Evolutionary conservation across 78 protist species (phyloP).

Genomic region (Dictyostelium citrinum): DNA sequence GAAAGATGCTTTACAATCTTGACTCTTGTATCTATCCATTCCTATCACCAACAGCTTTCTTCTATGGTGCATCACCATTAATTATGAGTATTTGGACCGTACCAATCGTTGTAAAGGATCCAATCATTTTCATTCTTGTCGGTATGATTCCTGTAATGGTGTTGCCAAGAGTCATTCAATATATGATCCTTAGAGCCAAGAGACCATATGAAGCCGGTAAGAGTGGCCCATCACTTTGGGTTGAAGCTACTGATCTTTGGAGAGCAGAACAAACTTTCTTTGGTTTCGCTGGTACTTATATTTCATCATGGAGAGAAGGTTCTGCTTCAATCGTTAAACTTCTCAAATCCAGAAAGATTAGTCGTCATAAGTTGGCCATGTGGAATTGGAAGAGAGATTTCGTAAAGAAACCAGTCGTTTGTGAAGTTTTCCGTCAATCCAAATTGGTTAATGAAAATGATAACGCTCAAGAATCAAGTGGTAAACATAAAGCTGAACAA

Average conservation of each 20-base stretch:
- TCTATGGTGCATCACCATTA: constrained; percentile 72
- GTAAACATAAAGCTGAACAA: constrained; percentile 66
- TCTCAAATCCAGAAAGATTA: constrained; percentile 4
- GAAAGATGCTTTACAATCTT: constrained; percentile 74
- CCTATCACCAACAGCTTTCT: constrained; percentile 75
- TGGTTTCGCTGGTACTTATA: constrained; percentile 76
- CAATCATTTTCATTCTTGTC: constrained; percentile 70
- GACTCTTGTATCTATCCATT: constrained; percentile 77
- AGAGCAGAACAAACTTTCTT: constrained; percentile 80
- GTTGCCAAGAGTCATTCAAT: constrained; percentile 66
- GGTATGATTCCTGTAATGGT: constrained; percentile 80
- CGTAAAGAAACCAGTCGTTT: constrained; percentile 56
- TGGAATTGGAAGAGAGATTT: constrained; percentile 78
- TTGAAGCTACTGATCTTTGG: constrained; percentile 76
- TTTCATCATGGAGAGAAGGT: constrained; percentile 70
- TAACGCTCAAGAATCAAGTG: background rate
- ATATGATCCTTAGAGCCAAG: constrained; percentile 59
- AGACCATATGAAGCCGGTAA: constrained; percentile 77
- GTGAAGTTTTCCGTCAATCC: constrained; percentile 36
- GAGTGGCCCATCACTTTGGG: constrained; percentile 77
- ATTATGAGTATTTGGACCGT: constrained; percentile 74
- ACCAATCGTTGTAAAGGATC: constrained; percentile 78
- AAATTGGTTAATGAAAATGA: background rate
- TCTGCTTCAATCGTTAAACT: constrained; percentile 60
- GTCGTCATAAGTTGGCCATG: constrained; percentile 64